Evolutionary conservation across 768 basidiomycete species (phyloP).

Genomic region (Clavaria fumosa): DNA sequence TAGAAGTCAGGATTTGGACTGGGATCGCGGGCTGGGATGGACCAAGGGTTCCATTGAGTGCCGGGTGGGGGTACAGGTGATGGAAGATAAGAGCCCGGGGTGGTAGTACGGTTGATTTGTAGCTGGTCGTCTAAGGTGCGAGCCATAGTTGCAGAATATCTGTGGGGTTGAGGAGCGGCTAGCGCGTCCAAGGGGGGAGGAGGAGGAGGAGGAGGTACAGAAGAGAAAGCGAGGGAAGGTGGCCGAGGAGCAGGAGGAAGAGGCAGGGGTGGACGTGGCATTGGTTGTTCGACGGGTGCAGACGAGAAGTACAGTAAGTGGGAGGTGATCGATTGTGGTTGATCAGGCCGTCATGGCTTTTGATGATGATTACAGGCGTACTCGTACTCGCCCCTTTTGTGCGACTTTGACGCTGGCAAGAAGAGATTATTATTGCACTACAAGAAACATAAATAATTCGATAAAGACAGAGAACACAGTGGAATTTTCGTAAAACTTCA

Average conservation of each 20-base stretch:
- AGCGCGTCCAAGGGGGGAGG: constrained; percentile 42
- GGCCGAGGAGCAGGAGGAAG: constrained; percentile 32
- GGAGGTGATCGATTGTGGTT: background rate
- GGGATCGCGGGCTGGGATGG: constrained; percentile 10
- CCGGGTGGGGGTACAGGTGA: constrained; percentile 13
- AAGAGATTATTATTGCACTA: too few species aligned
- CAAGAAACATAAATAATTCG: too few species aligned
- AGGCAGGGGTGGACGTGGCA: constrained; percentile 3
- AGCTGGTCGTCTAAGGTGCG: constrained; percentile 38
- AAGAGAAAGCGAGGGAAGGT: constrained; percentile 20
- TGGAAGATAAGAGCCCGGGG: constrained; percentile 10
- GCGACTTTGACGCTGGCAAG: too few species aligned
- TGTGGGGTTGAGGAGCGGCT: constrained; percentile 51
- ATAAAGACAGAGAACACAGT: too few species aligned
- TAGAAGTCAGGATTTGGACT: constrained; percentile 8
- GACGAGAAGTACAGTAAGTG: background rate
- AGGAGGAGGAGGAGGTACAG: constrained; percentile 22
- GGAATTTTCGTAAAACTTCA: too few species aligned
- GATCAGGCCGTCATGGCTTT: too few species aligned
- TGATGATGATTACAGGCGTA: too few species aligned
- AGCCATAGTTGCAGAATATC: constrained; percentile 56
- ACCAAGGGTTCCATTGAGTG: constrained; percentile 10
- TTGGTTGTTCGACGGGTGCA: constrained; percentile 4
- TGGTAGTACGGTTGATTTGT: too few species aligned
- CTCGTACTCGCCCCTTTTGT: too few species aligned